Conservation (phyloP, 2,329 filamentous ascomycete species). For the Alternaria viburni region DNA sequence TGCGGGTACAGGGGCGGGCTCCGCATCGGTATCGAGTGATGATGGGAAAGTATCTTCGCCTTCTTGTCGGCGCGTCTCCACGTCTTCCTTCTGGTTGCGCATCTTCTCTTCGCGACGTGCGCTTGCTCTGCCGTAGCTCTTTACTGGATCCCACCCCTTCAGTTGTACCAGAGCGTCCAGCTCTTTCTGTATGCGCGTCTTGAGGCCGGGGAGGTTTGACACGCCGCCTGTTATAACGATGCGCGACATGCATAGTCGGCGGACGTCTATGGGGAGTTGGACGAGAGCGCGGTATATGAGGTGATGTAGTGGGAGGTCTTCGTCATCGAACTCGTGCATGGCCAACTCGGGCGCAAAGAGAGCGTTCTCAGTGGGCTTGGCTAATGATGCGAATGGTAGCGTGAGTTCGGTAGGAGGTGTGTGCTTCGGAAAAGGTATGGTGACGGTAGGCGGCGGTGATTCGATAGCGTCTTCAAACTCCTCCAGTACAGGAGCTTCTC, state of each 20-base stretch:
- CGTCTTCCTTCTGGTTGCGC: conserved; percentile 29
- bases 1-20: conserved; percentile 32
- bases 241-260: conserved; percentile 84
- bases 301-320: conserved; percentile 79
- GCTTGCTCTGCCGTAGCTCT: conserved; percentile 68
- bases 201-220: conserved; percentile 78
- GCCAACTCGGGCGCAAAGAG: conserved; percentile 69
- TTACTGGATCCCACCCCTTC: conserved; percentile 78
- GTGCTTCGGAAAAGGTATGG: conserved; percentile 43
- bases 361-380: conserved; percentile 75
- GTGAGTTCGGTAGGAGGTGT: conserved; percentile 60
- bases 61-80: conserved; percentile 27
- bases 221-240: conserved; percentile 86
- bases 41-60: conserved; percentile 30
- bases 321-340: conserved; percentile 74
- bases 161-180: conserved; percentile 69
- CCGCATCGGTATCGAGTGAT: conserved; percentile 19
- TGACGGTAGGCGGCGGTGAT: conserved; percentile 38
- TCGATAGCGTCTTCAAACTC: conserved; percentile 52
- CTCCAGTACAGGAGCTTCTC: conserved; percentile 48
- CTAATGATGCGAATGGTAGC: conserved; percentile 72
- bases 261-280: conserved; percentile 78
- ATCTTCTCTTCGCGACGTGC: conserved; percentile 37
- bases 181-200: conserved; percentile 77
- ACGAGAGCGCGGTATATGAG: conserved; percentile 80